phyloP scores from a whole-genome alignment of 116 monocot species.

The Papilionanthe hybrid region DNA sequence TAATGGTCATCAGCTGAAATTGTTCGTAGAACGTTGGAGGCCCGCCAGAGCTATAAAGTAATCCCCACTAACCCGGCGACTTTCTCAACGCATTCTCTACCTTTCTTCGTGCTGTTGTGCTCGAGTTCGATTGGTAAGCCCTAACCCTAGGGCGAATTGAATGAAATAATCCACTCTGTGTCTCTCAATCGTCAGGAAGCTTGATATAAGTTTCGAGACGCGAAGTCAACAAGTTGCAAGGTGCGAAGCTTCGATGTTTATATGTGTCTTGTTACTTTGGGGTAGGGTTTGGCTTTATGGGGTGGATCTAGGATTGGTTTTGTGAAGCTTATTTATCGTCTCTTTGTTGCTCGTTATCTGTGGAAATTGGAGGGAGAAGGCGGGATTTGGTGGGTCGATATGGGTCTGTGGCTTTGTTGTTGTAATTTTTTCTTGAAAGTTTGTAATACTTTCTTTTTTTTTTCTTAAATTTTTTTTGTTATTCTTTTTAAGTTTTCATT shows the following conservation, averaged over 20 bases:
- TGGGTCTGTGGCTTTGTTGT: neutral
- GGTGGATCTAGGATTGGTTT: too few relatives aligned
- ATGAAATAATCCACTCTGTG: too few relatives aligned
- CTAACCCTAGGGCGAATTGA: too few relatives aligned
- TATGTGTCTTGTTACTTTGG: neutral
- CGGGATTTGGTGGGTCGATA: neutral
- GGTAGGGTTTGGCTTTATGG: neutral
- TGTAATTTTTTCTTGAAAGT: neutral
- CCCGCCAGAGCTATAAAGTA: too few relatives aligned
- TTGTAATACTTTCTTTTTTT: neutral
- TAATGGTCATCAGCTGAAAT: too few relatives aligned
- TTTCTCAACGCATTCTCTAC: neutral
- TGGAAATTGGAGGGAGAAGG: neutral
- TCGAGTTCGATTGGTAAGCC: neutral
- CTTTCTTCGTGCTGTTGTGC: neutral
- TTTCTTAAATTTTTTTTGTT: neutral
- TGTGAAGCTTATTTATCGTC: too few relatives aligned
- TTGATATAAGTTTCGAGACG: too few relatives aligned
- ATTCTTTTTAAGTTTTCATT: neutral
- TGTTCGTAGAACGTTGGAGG: too few relatives aligned
- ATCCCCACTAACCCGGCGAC: too few relatives aligned
- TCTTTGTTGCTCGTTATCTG: neutral
- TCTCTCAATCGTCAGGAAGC: neutral
- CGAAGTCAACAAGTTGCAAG: too few relatives aligned
- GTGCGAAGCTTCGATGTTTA: neutral